These are phyloP conservation scores for Breviolum minutum DNA, from an alignment of 73 alveolate species.

Conservation along the genomic window DNA sequence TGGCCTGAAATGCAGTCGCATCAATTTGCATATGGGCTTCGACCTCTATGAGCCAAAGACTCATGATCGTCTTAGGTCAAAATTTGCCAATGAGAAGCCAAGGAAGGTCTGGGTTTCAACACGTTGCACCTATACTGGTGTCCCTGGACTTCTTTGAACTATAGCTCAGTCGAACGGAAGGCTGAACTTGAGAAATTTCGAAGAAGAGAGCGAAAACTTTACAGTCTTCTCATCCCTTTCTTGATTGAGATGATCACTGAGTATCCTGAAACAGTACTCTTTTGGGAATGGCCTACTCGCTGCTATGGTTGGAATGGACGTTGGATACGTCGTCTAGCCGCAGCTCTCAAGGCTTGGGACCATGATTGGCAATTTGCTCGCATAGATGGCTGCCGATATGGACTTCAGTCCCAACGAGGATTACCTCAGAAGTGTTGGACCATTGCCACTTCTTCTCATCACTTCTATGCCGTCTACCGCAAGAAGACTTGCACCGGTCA, in stretches of 20 bases:
- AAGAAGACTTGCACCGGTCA: background rate
- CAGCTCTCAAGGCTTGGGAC: background rate
- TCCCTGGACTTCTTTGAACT: background rate
- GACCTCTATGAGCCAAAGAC: background rate
- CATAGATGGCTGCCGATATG: conserved; percentile 17
- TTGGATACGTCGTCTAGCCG: background rate
- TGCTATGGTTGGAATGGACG: background rate
- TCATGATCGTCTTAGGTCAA: background rate
- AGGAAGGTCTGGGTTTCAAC: background rate
- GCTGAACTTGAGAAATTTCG: background rate
- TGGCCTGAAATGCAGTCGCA: background rate
- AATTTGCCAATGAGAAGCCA: background rate
- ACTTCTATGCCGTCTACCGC: background rate
- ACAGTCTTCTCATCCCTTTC: background rate
- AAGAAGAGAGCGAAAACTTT: background rate
- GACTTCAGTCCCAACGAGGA: background rate
- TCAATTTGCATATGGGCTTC: background rate
- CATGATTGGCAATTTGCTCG: background rate
- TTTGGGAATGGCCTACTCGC: background rate
- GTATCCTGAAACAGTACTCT: background rate
- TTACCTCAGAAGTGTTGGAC: background rate
- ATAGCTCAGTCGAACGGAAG: background rate
- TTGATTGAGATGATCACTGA: background rate
- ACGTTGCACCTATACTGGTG: background rate
- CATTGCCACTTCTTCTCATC: background rate